These are phyloP conservation scores for Starmerella potacharoeniae DNA, from an alignment of 805 yeast species.

Conservation along the genomic window DNA sequence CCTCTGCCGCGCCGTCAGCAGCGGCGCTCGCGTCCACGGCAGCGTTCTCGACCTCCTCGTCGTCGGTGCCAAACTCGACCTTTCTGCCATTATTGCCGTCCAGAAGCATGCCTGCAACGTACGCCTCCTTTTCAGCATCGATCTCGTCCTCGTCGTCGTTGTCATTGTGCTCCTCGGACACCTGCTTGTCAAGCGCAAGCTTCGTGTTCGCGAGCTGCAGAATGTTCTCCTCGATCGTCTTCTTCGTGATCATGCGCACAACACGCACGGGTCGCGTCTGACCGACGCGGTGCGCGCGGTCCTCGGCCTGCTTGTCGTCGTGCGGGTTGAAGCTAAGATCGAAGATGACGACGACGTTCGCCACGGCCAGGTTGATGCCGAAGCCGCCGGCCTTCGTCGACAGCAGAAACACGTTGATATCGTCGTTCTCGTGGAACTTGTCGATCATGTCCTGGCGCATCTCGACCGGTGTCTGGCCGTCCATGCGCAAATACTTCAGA, in stretches of 20 bases:
- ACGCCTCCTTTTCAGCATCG: slow-evolving; percentile 30
- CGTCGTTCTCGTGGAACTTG: slow-evolving; percentile 66
- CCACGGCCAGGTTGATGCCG: slow-evolving; percentile 93
- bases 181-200: slow-evolving; percentile 61
- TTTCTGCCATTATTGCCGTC: slow-evolving; percentile 6
- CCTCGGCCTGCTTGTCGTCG: slow-evolving; percentile 98
- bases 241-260: slow-evolving; percentile 55
- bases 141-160: slow-evolving; percentile 26
- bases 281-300: slow-evolving; percentile 95
- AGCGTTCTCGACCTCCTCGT: not conserved
- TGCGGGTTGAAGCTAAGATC: slow-evolving; percentile 97
- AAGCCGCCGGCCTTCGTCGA: slow-evolving; percentile 98
- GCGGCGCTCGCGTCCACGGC: not conserved
- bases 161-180: slow-evolving; percentile 27
- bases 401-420: slow-evolving; percentile 73
- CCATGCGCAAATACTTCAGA: slow-evolving; percentile 70
- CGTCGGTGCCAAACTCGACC: not conserved
- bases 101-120: slow-evolving; percentile 31
- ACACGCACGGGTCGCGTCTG: slow-evolving; percentile 78
- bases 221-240: slow-evolving; percentile 84
- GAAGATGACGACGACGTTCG: slow-evolving; percentile 79
- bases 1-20: not conserved
- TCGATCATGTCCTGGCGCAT: slow-evolving; percentile 87
- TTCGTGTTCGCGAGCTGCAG: slow-evolving; percentile 78
- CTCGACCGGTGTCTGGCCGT: slow-evolving; percentile 90